Evolutionary conservation across 176 grass and related monocot genomes (phyloP), one percentile per base, ranked within the genome.

Genomic region (Guadua angustifolia): DNA sequence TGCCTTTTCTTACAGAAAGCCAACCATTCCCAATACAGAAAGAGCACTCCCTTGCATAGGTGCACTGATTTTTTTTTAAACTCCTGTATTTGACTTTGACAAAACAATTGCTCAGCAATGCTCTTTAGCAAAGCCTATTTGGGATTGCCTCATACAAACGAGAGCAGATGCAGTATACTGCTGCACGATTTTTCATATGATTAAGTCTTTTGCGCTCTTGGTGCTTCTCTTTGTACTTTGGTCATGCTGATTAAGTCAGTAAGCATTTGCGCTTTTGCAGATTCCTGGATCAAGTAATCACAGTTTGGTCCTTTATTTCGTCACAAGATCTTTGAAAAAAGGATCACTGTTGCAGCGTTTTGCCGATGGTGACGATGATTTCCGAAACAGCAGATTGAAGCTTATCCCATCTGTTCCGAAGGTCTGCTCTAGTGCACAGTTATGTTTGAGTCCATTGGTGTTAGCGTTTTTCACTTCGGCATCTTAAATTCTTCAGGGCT

Each of bases 341-440:
- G 93, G 89, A 82, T 95, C 96, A 24, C 81, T 99, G 21, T 85
- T 99, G 73, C 96, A 99, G 71, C 89, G 93, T 21, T 99, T 99
- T 81, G 93, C 81, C 0, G 96, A 99, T 78, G 93, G 93, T 5
- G 91, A 99, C 17, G 96, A 99, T 74, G 93, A 99, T 76, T 95
- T 99, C 22, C 89, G 93, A 36, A 99, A 99, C 65, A 95, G 87
- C 51, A 95, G 96, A 82, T 85, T 95, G 52, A 99, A 99, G 89
- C 91, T 99, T 82, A 99, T 99, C 57, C 96, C 96, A 71, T 94
- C 91, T 80, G 96, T 95, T 64, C 93, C 93, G n/a, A 95, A 99
- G 91, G 96, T 98, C 40, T 85, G 50, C 71, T 63, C 25, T 62
- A 76, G 46, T 21, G 43, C 42, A 74, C 17, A 25, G 21, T 74